Conservation (phyloP, 1,284 basidiomycete species). For the Ustilago lituana region DNA sequence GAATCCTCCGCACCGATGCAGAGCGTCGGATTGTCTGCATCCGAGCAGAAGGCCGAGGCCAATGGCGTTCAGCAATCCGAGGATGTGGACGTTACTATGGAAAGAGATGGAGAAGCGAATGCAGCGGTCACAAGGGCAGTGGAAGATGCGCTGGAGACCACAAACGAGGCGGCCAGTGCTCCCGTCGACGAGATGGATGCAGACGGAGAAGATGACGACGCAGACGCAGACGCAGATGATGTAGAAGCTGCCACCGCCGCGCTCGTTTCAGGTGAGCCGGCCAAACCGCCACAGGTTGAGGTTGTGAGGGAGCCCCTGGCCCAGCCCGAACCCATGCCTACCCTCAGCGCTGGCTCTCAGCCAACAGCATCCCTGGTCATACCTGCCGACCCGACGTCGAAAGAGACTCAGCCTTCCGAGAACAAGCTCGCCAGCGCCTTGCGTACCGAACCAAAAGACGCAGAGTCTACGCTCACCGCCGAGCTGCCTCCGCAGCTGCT, state of each 20-base stretch:
- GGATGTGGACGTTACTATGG: slow-evolving; percentile 25
- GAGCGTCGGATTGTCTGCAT: neutral
- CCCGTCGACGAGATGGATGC: slow-evolving; percentile 46
- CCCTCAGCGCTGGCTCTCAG: slow-evolving; percentile 15
- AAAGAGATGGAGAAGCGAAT: slow-evolving; percentile 56
- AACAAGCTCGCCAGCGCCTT: slow-evolving; percentile 19
- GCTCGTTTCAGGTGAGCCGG: slow-evolving; percentile 41
- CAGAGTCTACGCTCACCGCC: slow-evolving; percentile 54
- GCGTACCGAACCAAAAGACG: slow-evolving; percentile 28
- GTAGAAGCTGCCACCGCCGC: slow-evolving; percentile 45
- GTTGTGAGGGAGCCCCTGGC: slow-evolving; percentile 45
- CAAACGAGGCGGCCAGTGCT: slow-evolving; percentile 51
- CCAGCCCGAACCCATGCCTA: slow-evolving; percentile 42
- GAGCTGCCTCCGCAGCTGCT: slow-evolving; percentile 59
- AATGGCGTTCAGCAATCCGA: neutral
- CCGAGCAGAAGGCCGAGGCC: slow-evolving; percentile 1
- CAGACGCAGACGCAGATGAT: slow-evolving; percentile 50
- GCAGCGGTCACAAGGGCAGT: slow-evolving; percentile 51
- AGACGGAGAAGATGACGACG: slow-evolving; percentile 47
- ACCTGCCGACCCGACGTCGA: neutral
- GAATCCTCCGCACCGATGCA: neutral
- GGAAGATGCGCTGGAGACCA: slow-evolving; percentile 51
- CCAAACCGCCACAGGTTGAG: slow-evolving; percentile 39
- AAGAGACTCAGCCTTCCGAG: neutral
- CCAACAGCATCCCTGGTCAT: neutral